Evolutionary conservation across 2,329 filamentous ascomycete species (phyloP).

Genomic region (Ophiostoma sp.): DNA sequence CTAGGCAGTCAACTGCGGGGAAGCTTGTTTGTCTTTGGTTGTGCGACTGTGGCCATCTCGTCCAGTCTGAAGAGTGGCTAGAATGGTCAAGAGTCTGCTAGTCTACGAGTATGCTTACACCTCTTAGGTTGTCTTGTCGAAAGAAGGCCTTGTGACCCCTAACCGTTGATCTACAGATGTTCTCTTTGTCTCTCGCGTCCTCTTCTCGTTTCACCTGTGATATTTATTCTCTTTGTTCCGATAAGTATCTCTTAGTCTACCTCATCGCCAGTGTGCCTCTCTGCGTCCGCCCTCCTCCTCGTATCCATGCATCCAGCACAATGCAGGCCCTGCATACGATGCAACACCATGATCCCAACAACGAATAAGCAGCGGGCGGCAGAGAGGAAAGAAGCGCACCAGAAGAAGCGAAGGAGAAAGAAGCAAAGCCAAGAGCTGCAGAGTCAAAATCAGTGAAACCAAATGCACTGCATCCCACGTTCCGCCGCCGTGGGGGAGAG

Average conservation of each 20-base stretch:
- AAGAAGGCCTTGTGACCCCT: background rate
- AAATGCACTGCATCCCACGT: background rate
- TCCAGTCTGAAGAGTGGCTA: too few species aligned
- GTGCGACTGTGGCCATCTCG: too few species aligned
- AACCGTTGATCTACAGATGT: background rate
- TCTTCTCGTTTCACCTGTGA: background rate
- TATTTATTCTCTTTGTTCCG: background rate
- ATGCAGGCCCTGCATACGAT: conserved; percentile 1
- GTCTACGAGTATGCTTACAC: too few species aligned
- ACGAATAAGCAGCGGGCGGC: background rate
- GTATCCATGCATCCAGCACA: background rate
- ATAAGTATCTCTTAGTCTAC: background rate
- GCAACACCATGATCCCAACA: background rate
- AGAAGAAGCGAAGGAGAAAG: background rate
- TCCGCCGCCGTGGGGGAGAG: background rate
- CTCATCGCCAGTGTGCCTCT: background rate
- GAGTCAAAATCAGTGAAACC: background rate
- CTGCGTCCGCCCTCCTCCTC: background rate
- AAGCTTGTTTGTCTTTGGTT: too few species aligned
- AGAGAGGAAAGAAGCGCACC: too few species aligned
- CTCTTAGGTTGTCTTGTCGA: background rate
- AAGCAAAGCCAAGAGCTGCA: conserved; percentile 7
- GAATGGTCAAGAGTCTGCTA: too few species aligned
- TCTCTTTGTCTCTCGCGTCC: background rate
- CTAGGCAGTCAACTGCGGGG: too few species aligned